Conservation (phyloP, 257 asterid genomes). For the Verbena officinalis region DNA sequence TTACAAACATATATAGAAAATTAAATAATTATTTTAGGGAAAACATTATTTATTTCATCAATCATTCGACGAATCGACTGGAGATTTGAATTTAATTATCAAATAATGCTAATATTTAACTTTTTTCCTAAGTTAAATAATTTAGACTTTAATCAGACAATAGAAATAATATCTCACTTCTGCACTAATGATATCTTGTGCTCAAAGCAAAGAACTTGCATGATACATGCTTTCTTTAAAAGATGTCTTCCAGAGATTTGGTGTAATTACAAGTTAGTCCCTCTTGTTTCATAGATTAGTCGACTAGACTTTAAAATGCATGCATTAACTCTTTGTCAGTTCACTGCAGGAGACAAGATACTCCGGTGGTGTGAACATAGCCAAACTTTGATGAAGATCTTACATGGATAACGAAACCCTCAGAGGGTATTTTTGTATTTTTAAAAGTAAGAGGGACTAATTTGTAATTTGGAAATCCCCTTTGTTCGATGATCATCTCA, state of each 20-base stretch:
- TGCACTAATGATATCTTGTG: slow-evolving; percentile 26
- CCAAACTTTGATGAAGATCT: no score
- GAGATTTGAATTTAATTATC: not conserved
- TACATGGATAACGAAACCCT: no score
- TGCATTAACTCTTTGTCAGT: not conserved
- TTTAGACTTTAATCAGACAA: not conserved
- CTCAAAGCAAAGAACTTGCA: slow-evolving; percentile 24
- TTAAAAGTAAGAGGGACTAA: no score
- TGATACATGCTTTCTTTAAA: no score
- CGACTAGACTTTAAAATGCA: no score
- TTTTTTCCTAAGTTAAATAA: not conserved
- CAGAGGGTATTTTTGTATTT: no score
- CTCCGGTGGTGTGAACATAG: not conserved
- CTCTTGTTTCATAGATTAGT: no score
- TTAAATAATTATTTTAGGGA: not conserved
- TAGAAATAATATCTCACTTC: not conserved
- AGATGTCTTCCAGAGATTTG: no score
- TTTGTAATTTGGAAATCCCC: no score
- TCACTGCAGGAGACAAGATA: not conserved
- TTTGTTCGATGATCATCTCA: no score
- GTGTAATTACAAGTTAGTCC: no score
- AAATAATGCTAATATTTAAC: no score
- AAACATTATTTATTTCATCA: not conserved
- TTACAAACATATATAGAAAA: not conserved
- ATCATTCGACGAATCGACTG: not conserved